A percentile compares a stretch with the other conserved stretches of the same genome.
Conservation (phyloP, 2,329 filamentous ascomycete species). For the Fusarium sp. region DNA sequence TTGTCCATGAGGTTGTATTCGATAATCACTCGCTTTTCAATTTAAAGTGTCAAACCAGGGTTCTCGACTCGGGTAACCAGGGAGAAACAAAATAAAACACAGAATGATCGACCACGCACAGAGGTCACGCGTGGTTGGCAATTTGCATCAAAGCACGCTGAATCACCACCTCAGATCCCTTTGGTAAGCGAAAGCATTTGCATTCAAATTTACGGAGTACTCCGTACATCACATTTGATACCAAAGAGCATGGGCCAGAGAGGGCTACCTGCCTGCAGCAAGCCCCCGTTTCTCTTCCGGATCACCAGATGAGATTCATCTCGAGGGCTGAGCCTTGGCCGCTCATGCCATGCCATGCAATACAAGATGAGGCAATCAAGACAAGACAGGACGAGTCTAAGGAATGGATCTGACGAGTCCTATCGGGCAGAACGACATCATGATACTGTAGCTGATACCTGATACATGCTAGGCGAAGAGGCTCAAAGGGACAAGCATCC, state of each 20-base stretch:
- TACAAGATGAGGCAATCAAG: slow-evolving; percentile 17
- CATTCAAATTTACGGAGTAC: not conserved
- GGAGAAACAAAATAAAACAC: slow-evolving; percentile 28
- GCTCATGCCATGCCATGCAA: slow-evolving; percentile 14
- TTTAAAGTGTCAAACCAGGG: not conserved
- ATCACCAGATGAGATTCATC: slow-evolving; percentile 27
- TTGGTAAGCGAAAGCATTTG: slow-evolving; percentile 17
- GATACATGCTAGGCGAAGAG: slow-evolving; percentile 16
- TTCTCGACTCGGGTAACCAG: slow-evolving; percentile 2
- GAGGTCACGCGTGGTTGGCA: slow-evolving; percentile 43
- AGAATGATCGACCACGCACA: slow-evolving; percentile 14
- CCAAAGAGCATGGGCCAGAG: slow-evolving; percentile 18
- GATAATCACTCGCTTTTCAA: not conserved
- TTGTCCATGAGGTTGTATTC: not conserved
- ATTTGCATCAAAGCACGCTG: slow-evolving; percentile 39
- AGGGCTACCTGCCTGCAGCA: slow-evolving; percentile 24
- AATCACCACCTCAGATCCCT: not conserved
- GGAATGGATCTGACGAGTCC: slow-evolving; percentile 3
- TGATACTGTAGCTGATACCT: slow-evolving; percentile 10
- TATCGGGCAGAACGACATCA: not conserved
- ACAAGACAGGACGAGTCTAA: slow-evolving; percentile 14
- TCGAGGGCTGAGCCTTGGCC: slow-evolving; percentile 16
- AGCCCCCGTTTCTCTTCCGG: slow-evolving; percentile 6
- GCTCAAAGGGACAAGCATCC: slow-evolving; percentile 28
- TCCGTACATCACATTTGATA: not conserved